A percentile compares a stretch with the other conserved stretches of the same genome.
Evolutionary conservation across 2,329 filamentous ascomycete genomes (phyloP).

Genomic region (Colletotrichum lindemuthianum): DNA sequence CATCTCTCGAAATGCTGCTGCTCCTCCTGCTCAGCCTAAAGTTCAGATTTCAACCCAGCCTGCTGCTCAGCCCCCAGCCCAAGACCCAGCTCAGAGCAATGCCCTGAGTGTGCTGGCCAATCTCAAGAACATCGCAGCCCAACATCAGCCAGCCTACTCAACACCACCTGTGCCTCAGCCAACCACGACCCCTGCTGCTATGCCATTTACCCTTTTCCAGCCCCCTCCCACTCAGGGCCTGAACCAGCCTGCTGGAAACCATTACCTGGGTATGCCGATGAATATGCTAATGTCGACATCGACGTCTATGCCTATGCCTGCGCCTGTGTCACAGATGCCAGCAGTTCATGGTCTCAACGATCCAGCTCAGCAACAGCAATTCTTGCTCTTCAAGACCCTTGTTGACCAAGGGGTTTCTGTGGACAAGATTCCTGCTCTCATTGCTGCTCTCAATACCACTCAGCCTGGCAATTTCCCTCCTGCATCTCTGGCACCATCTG

Average conservation of each 20-base stretch:
- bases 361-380: constrained; percentile 65
- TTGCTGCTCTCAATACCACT: constrained; percentile 60
- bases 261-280: constrained; percentile 43
- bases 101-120: constrained; percentile 22
- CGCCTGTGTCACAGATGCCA: constrained; percentile 43
- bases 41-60: constrained; percentile 1
- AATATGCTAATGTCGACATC: too few species aligned
- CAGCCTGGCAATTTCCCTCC: constrained; percentile 43
- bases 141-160: constrained; percentile 19
- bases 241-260: constrained; percentile 9
- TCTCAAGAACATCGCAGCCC: constrained; percentile 19
- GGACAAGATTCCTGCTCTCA: constrained; percentile 75
- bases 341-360: constrained; percentile 62
- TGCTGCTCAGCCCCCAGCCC: constrained; percentile 41
- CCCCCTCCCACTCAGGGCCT: constrained; percentile 43
- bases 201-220: constrained; percentile 44
- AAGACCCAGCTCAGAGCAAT: constrained; percentile 18
- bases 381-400: constrained; percentile 79
- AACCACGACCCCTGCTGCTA: constrained; percentile 65
- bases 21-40: constrained; percentile 45
- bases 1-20: constrained; percentile 74
- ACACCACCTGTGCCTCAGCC: constrained; percentile 57
- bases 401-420: constrained; percentile 79
- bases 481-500: constrained; percentile 48
- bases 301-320: background rate